These are phyloP conservation scores for Vanrija pseudolonga DNA, from an alignment of 1,284 basidiomycete genomes.

Conservation along the genomic window DNA sequence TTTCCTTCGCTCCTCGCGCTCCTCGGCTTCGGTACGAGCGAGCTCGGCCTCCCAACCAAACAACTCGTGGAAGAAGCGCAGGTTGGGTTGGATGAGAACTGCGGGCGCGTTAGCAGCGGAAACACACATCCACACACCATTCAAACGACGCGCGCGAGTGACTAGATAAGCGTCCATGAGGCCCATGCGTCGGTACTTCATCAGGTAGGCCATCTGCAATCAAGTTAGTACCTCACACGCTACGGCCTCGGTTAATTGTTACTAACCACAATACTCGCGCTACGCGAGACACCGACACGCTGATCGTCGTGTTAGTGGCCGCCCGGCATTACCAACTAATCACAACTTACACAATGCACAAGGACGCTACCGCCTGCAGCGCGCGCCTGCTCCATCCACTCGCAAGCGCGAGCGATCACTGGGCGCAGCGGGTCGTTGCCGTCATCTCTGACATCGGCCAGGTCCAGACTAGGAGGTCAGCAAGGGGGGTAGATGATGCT, in stretches of 20 bases:
- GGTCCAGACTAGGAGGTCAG: slow-evolving; percentile 35
- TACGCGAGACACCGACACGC: slow-evolving; percentile 87
- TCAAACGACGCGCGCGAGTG: slow-evolving; percentile 44
- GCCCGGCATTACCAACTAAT: too few relatives aligned
- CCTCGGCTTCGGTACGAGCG: slow-evolving; percentile 32
- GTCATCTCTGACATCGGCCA: slow-evolving; percentile 63
- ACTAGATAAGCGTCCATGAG: slow-evolving; percentile 86
- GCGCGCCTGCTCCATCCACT: slow-evolving; percentile 87
- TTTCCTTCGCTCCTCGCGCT: slow-evolving; percentile 12
- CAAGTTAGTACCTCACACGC: background rate
- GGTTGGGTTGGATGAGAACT: slow-evolving; percentile 89
- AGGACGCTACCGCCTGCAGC: slow-evolving; percentile 79
- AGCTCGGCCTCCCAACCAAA: slow-evolving; percentile 88
- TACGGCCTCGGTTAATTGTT: background rate
- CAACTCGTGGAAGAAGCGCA: slow-evolving; percentile 86
- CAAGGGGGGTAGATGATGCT: background rate
- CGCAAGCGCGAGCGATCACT: slow-evolving; percentile 78
- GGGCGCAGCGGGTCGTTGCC: slow-evolving; percentile 91
- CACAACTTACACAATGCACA: slow-evolving; percentile 68
- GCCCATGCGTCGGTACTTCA: slow-evolving; percentile 83
- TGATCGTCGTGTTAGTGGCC: slow-evolving; percentile 1
- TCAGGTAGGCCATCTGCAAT: slow-evolving; percentile 81
- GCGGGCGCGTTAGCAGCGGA: background rate
- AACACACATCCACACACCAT: slow-evolving; percentile 27
- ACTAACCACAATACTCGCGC: slow-evolving; percentile 82